Evolutionary conservation across 805 yeast species (phyloP).

Genomic region (Candida pini): DNA sequence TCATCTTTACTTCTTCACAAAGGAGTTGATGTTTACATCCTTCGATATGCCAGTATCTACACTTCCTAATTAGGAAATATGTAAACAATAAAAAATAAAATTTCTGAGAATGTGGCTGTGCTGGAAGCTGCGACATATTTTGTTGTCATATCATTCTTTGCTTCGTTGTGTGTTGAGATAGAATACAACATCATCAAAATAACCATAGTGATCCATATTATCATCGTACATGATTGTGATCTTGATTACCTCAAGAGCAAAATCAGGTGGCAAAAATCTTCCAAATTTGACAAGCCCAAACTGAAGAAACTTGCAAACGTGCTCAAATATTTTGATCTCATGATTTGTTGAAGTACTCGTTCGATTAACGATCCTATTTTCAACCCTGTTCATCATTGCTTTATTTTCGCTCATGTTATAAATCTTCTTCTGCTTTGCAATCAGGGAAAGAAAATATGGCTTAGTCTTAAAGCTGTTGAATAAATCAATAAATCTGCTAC

Average conservation of each 20-base stretch:
- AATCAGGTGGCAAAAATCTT: slow-evolving; percentile 34
- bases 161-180: slow-evolving; percentile 5
- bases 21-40: no score
- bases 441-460: slow-evolving; percentile 5
- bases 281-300: slow-evolving; percentile 36
- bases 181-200: slow-evolving; percentile 22
- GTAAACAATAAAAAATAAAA: background rate
- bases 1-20: no score
- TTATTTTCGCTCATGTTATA: slow-evolving; percentile 1
- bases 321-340: slow-evolving; percentile 21
- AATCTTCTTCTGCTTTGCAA: slow-evolving; percentile 7
- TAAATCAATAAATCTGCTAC: slow-evolving; percentile 40
- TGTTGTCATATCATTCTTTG: background rate
- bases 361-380: slow-evolving; percentile 6
- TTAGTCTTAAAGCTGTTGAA: slow-evolving; percentile 17
- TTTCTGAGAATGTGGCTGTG: background rate
- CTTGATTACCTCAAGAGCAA: slow-evolving; percentile 31
- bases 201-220: slow-evolving; percentile 22
- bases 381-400: no score
- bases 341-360: slow-evolving; percentile 24
- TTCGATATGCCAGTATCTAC: no score
- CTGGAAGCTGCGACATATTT: background rate
- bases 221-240: slow-evolving; percentile 24
- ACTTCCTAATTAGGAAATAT: slow-evolving; percentile 8
- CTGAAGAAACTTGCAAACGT: slow-evolving; percentile 28